phyloP scores from a whole-genome alignment of 768 basidiomycete genomes.

The Agrocybe pediades region DNA sequence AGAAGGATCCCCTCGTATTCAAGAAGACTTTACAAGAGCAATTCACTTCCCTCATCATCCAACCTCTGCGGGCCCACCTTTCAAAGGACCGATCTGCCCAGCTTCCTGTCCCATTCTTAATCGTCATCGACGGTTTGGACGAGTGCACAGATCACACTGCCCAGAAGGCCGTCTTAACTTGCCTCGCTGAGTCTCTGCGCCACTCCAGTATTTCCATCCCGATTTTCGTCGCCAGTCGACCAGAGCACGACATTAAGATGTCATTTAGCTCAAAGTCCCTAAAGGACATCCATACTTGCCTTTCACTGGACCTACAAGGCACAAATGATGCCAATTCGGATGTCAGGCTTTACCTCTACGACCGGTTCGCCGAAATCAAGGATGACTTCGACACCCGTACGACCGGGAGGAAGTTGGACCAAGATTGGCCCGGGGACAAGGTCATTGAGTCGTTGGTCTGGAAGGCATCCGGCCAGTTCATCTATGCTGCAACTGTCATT shows the following conservation, averaged over 20 bases:
- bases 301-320: constrained; percentile 6
- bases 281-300: background rate
- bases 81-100: no score
- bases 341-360: constrained; percentile 9
- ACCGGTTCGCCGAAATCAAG: constrained; percentile 10
- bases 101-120: no score
- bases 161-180: background rate
- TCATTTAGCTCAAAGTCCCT: constrained; percentile 5
- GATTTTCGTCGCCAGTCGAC: constrained; percentile 1
- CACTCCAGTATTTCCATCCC: background rate
- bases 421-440: constrained; percentile 8
- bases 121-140: background rate
- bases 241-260: constrained; percentile 8
- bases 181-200: background rate
- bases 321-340: constrained; percentile 7
- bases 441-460: constrained; percentile 1
- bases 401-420: no score
- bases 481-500: constrained; percentile 16
- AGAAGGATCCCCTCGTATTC: no score
- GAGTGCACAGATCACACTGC: background rate
- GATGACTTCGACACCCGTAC: no score
- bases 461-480: constrained; percentile 20
- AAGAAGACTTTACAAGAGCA: no score
- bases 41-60: no score
- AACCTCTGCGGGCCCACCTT: no score